These are phyloP conservation scores for Phascolomyces articulosus DNA, from an alignment of 371 early-diverging fungal species.

Conservation along the genomic window DNA sequence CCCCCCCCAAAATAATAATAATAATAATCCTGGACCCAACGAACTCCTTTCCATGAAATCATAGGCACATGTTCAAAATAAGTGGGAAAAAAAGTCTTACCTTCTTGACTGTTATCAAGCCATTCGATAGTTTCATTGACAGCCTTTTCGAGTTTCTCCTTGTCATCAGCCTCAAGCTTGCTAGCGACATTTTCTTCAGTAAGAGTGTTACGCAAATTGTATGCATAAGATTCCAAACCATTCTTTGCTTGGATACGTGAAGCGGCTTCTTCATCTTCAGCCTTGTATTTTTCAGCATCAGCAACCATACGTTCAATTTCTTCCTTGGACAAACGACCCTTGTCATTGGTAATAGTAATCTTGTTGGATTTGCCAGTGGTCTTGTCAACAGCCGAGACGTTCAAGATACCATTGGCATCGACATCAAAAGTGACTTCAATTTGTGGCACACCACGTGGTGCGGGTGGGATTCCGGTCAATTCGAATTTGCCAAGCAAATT, in stretches of 20 bases:
- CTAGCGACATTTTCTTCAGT: conserved; percentile 81
- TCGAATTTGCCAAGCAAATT: conserved; percentile 92
- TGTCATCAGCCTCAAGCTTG: conserved; percentile 81
- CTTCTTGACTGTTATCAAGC: conserved; percentile 85
- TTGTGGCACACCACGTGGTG: conserved; percentile 90
- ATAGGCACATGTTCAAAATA: no score
- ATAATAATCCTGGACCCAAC: no score
- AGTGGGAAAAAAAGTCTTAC: no score
- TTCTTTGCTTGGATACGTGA: conserved; percentile 85
- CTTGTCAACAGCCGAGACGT: conserved; percentile 93
- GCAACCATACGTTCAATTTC: conserved; percentile 92
- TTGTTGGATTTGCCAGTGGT: conserved; percentile 87
- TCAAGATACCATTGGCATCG: conserved; percentile 95
- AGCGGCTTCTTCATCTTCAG: conserved; percentile 81
- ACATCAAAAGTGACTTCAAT: conserved; percentile 94
- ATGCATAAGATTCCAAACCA: conserved; percentile 86
- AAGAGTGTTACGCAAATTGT: conserved; percentile 85
- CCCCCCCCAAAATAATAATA: no score
- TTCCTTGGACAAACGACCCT: conserved; percentile 89
- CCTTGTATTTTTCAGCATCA: conserved; percentile 90
- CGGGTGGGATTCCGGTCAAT: conserved; percentile 85
- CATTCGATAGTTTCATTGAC: conserved; percentile 88
- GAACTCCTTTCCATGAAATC: no score
- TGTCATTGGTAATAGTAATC: conserved; percentile 93
- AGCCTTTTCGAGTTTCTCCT: conserved; percentile 86